phyloP scores from a whole-genome alignment of 352 stramenopile genomes.

The Phytopythium chamaehyphon region DNA sequence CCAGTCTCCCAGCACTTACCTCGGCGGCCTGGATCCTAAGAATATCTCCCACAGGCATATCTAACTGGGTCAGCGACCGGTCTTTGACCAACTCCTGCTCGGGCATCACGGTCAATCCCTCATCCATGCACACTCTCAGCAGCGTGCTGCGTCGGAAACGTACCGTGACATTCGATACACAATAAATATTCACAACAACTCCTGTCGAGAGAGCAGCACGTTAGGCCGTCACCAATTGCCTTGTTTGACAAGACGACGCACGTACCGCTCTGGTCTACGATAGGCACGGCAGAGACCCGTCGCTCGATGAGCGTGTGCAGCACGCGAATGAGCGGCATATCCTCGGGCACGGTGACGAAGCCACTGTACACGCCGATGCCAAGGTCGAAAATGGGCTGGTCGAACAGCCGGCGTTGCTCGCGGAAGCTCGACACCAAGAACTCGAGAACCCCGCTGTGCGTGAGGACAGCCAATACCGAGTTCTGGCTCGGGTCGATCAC shows the following conservation, averaged over 20 bases:
- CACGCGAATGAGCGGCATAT: slow-evolving; percentile 93
- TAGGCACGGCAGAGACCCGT: slow-evolving; percentile 78
- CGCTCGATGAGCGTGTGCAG: slow-evolving; percentile 85
- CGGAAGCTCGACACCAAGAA: slow-evolving; percentile 96
- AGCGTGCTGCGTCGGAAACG: slow-evolving; percentile 1
- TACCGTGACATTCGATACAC: slow-evolving; percentile 87
- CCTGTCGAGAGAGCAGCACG: slow-evolving; percentile 23
- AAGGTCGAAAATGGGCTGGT: slow-evolving; percentile 95
- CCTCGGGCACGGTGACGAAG: slow-evolving; percentile 90
- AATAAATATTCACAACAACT: slow-evolving; percentile 91
- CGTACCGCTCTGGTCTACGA: slow-evolving; percentile 78
- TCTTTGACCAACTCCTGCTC: slow-evolving; percentile 82
- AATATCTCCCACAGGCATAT: slow-evolving; percentile 86
- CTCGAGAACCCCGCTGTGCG: slow-evolving; percentile 93
- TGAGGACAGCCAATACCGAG: slow-evolving; percentile 92
- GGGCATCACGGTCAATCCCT: not conserved
- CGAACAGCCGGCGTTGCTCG: slow-evolving; percentile 95
- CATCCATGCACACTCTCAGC: not conserved
- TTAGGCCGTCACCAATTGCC: not conserved
- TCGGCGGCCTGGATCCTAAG: slow-evolving; percentile 81
- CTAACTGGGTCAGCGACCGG: slow-evolving; percentile 84
- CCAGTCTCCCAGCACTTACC: slow-evolving; percentile 25
- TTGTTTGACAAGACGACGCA: slow-evolving; percentile 4
- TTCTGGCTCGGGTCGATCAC: slow-evolving; percentile 92
- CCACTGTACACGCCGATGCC: slow-evolving; percentile 94